Conservation (phyloP, 2,329 filamentous ascomycete genomes). For the Penicillium sp. region DNA sequence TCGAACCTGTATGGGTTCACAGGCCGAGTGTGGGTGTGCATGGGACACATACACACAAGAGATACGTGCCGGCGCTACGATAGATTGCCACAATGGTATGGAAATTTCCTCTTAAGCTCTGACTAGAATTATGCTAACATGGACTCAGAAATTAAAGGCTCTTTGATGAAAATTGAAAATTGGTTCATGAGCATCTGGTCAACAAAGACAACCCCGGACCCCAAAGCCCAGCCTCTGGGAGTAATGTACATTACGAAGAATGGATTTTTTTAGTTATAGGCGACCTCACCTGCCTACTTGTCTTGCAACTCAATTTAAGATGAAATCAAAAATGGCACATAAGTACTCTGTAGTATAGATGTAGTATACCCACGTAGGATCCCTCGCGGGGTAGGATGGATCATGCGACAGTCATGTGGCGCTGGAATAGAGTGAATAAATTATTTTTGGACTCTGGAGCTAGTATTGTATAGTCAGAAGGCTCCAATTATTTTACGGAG, state of each 20-base stretch:
- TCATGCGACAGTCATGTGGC: slow-evolving; percentile 16
- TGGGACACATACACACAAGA: slow-evolving; percentile 6
- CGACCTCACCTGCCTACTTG: background rate
- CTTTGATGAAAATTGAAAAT: slow-evolving; percentile 7
- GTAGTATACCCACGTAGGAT: background rate
- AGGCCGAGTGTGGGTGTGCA: background rate
- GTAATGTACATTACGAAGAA: slow-evolving; percentile 1
- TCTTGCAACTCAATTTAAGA: background rate
- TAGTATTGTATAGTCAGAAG: background rate
- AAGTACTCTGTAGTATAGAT: background rate
- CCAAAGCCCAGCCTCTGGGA: background rate
- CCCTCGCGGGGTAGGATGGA: slow-evolving; percentile 2
- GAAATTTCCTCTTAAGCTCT: background rate
- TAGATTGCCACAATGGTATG: slow-evolving; percentile 29
- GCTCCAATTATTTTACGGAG: background rate
- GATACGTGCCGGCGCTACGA: slow-evolving; percentile 29
- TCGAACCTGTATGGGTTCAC: background rate
- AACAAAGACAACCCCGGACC: background rate
- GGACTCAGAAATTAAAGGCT: slow-evolving; percentile 16
- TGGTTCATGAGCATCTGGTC: background rate
- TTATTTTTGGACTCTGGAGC: background rate
- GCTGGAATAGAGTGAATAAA: background rate
- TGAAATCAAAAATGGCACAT: background rate
- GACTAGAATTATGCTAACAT: slow-evolving; percentile 17
- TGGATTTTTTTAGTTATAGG: background rate